A percentile compares a stretch with the other conserved stretches of the same genome.
Conservation (phyloP, 768 basidiomycete species). For the Rhizopogon vulgaris region DNA sequence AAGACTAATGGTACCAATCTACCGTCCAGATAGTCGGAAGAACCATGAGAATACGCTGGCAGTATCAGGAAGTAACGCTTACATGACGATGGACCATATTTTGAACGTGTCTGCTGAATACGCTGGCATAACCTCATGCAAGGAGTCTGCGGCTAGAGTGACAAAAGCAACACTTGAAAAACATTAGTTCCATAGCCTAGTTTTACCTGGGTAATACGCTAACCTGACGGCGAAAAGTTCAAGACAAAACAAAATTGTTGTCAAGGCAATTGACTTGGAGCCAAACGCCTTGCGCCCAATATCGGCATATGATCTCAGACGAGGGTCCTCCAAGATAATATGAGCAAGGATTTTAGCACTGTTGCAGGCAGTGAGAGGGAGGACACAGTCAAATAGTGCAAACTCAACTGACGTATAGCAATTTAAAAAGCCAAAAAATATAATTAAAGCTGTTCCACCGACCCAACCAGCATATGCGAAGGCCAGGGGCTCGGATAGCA, state of each 20-base stretch:
- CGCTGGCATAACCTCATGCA: constrained; percentile 64
- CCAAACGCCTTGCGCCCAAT: constrained; percentile 90
- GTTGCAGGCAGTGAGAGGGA: constrained; percentile 6
- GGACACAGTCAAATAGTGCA: neutral
- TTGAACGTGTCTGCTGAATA: constrained; percentile 73
- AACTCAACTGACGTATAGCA: constrained; percentile 75
- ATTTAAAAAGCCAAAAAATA: constrained; percentile 72
- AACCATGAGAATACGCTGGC: neutral
- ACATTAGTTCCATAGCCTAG: neutral
- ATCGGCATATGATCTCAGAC: constrained; percentile 79
- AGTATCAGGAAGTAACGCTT: constrained; percentile 15
- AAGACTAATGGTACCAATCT: constrained; percentile 79
- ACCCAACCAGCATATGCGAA: constrained; percentile 92
- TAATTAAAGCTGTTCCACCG: constrained; percentile 63
- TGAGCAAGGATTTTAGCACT: constrained; percentile 85
- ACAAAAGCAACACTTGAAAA: constrained; percentile 73
- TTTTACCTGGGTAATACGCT: constrained; percentile 10
- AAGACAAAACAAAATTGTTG: constrained; percentile 73
- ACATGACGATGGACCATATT: constrained; percentile 67
- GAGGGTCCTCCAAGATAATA: constrained; percentile 65
- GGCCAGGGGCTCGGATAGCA: constrained; percentile 85
- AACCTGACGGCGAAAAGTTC: constrained; percentile 83
- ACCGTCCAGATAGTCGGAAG: neutral
- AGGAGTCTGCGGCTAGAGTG: constrained; percentile 82
- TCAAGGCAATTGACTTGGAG: constrained; percentile 53